Percentiles rank a stretch among this genome's conserved stretches.
These are phyloP conservation scores for Wolfiporia cocos DNA, from an alignment of 1,284 basidiomycete genomes.

Conservation along the genomic window DNA sequence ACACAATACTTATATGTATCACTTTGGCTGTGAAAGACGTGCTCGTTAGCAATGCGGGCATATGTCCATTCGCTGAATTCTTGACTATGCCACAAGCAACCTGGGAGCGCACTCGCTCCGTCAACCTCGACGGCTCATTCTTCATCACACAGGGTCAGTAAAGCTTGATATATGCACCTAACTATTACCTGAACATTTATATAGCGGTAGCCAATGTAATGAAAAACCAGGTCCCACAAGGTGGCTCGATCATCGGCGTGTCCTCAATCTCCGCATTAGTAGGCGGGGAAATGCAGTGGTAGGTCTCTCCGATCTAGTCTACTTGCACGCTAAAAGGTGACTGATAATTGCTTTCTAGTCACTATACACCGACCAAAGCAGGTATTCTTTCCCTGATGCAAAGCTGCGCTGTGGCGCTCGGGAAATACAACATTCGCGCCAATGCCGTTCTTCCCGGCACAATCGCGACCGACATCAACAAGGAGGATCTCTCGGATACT, in stretches of 20 bases:
- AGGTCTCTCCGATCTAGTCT: constrained; percentile 6
- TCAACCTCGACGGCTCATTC: constrained; percentile 78
- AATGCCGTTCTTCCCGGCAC: constrained; percentile 68
- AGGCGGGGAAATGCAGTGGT: constrained; percentile 71
- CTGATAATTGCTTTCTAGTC: constrained; percentile 32
- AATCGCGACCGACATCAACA: constrained; percentile 76
- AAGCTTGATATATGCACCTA: too few relatives aligned
- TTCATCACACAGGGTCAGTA: constrained; percentile 61
- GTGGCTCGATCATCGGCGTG: constrained; percentile 73
- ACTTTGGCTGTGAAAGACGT: constrained; percentile 42
- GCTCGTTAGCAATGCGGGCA: constrained; percentile 70
- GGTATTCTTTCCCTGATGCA: constrained; percentile 81
- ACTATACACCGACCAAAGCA: constrained; percentile 82
- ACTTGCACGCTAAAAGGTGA: constrained; percentile 1
- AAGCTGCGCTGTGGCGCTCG: constrained; percentile 73
- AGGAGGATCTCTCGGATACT: constrained; percentile 61
- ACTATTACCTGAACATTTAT: too few relatives aligned
- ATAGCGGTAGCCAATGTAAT: constrained; percentile 74
- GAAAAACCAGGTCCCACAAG: constrained; percentile 62
- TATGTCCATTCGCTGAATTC: constrained; percentile 78
- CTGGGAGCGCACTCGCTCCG: constrained; percentile 67
- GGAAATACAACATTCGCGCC: constrained; percentile 71
- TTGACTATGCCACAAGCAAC: constrained; percentile 66
- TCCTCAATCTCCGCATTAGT: constrained; percentile 77
- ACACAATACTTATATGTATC: too few relatives aligned